Evolutionary conservation across 331 rosid species (phyloP).

Genomic region (Malus hybrid): DNA sequence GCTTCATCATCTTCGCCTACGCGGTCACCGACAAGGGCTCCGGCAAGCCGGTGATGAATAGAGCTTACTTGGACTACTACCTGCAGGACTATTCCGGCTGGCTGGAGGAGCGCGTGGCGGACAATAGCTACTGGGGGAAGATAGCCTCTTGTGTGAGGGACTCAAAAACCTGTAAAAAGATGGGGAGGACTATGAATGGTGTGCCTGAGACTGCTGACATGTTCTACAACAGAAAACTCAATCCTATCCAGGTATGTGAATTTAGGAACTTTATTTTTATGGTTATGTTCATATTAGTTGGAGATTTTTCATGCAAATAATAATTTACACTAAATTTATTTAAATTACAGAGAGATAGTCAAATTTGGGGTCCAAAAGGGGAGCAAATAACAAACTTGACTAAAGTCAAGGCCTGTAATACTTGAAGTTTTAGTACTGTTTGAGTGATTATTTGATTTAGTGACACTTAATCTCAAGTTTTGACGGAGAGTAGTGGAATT

Average conservation of each 20-base stretch:
- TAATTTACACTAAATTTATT: too few relatives aligned
- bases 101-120: slow-evolving; percentile 55
- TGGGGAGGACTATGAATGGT: slow-evolving; percentile 20
- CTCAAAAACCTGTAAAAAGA: slow-evolving; percentile 42
- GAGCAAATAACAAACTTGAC: too few relatives aligned
- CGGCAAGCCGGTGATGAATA: slow-evolving; percentile 23
- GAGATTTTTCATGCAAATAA: neutral
- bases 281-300: neutral
- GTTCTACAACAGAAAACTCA: slow-evolving; percentile 49
- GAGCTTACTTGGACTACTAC: slow-evolving; percentile 45
- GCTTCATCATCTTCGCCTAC: slow-evolving; percentile 84
- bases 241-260: slow-evolving; percentile 60
- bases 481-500: neutral
- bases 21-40: slow-evolving; percentile 74
- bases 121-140: slow-evolving; percentile 57
- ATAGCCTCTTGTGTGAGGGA: slow-evolving; percentile 67
- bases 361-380: neutral
- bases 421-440: too few relatives aligned
- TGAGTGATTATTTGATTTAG: too few relatives aligned
- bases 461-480: too few relatives aligned
- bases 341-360: neutral
- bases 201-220: slow-evolving; percentile 54
- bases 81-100: slow-evolving; percentile 74
- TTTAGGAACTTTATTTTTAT: too few relatives aligned
- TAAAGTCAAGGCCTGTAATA: too few relatives aligned